phyloP scores from a whole-genome alignment of 75 land plant genomes.

The Cunninghamia lanceolata region DNA sequence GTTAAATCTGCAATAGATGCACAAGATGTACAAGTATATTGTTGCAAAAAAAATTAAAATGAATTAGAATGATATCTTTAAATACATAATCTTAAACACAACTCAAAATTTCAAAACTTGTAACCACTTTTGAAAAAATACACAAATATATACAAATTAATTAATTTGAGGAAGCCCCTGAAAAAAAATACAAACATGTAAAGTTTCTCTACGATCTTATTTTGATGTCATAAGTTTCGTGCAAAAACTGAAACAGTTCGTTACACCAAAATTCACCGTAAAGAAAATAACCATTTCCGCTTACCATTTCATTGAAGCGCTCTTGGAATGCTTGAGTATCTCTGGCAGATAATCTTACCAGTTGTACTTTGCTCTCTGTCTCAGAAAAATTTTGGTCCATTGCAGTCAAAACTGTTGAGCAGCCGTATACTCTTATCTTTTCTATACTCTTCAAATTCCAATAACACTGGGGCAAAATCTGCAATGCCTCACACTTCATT shows the following conservation, averaged over 20 bases:
- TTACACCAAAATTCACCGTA: neutral
- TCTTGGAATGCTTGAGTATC: neutral
- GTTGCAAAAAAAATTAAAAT: no score
- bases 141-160: neutral
- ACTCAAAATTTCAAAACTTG: neutral
- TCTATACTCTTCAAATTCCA: neutral
- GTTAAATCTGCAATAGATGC: no score
- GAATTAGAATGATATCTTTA: no score
- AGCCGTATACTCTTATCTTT: neutral
- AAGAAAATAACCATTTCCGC: neutral
- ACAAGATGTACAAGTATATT: no score
- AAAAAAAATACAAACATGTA: no score
- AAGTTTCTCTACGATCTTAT: neutral
- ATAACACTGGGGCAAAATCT: no score
- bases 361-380: neutral
- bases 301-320: neutral
- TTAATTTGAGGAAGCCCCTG: no score
- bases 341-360: neutral
- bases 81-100: no score
- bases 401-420: neutral
- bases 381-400: neutral
- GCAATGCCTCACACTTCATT: no score
- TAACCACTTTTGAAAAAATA: no score
- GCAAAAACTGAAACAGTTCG: neutral
- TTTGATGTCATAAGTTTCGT: no score